Conservation (phyloP, 306 rosid species). For the Rosa chinensis region DNA sequence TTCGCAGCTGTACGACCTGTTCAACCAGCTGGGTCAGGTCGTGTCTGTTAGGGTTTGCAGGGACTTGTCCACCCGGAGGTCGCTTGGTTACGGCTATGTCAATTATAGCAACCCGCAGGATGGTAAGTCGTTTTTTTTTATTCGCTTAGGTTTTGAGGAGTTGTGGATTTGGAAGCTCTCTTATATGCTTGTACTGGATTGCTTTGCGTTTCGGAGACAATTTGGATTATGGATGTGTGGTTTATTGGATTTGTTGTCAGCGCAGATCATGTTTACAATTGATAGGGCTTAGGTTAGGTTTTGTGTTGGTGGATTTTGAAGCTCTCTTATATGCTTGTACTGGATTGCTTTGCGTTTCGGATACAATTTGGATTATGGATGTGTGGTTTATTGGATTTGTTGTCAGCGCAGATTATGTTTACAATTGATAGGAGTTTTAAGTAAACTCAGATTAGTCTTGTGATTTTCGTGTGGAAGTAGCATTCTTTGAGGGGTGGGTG, state of each 20-base stretch:
- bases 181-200: neutral
- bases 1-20: conserved; percentile 89
- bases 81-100: conserved; percentile 97
- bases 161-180: neutral
- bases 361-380: neutral
- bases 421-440: neutral
- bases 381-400: neutral
- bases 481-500: neutral
- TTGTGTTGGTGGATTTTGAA: neutral
- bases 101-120: conserved; percentile 75
- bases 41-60: conserved; percentile 98
- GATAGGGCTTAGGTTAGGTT: too few species aligned
- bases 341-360: neutral
- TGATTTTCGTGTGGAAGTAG: neutral
- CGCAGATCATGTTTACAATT: neutral
- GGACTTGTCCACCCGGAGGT: conserved; percentile 80
- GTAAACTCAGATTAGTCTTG: neutral
- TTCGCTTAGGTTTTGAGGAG: neutral
- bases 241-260: neutral
- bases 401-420: neutral
- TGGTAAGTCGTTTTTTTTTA: conserved; percentile 46
- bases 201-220: neutral
- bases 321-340: neutral
- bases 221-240: neutral
- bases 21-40: conserved; percentile 89